Evolutionary conservation across 768 basidiomycete genomes (phyloP).

Genomic region (Kondoa malvinella): DNA sequence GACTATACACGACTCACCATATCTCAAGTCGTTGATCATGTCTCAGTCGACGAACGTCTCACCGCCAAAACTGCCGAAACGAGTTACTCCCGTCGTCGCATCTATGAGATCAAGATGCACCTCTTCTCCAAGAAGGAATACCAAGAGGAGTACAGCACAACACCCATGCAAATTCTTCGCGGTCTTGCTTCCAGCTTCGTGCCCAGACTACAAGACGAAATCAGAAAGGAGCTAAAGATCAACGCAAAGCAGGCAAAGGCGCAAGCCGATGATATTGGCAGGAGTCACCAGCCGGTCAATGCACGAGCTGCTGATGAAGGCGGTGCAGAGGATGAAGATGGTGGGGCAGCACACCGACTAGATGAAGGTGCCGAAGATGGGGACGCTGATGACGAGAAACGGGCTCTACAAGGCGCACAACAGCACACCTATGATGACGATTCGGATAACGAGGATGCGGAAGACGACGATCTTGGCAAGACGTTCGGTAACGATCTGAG

Average conservation of each 20-base stretch:
- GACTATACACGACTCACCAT: constrained; percentile 66
- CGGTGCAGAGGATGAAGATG: constrained; percentile 42
- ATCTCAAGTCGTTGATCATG: constrained; percentile 69
- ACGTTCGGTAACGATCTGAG: background rate
- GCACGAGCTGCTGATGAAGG: constrained; percentile 35
- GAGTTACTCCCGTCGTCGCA: constrained; percentile 52
- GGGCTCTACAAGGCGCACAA: constrained; percentile 51
- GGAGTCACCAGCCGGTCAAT: constrained; percentile 34
- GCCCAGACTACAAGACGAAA: constrained; percentile 63
- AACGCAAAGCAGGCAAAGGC: constrained; percentile 58
- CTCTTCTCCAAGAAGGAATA: constrained; percentile 83
- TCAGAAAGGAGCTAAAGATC: constrained; percentile 67
- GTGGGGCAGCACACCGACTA: constrained; percentile 40
- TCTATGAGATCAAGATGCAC: constrained; percentile 59
- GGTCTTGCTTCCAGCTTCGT: constrained; percentile 62
- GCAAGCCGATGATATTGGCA: constrained; percentile 65
- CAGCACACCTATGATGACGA: constrained; percentile 62
- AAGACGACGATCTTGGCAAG: constrained; percentile 22
- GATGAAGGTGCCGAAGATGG: constrained; percentile 47
- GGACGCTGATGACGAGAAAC: constrained; percentile 64
- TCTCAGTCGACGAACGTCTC: constrained; percentile 63
- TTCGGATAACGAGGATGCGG: constrained; percentile 38
- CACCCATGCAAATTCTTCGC: constrained; percentile 51
- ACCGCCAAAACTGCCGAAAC: constrained; percentile 38
- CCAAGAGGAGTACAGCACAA: constrained; percentile 59